phyloP scores from a whole-genome alignment of 1,139 yeast species.

The Pneumocystis wakefieldiae region DNA sequence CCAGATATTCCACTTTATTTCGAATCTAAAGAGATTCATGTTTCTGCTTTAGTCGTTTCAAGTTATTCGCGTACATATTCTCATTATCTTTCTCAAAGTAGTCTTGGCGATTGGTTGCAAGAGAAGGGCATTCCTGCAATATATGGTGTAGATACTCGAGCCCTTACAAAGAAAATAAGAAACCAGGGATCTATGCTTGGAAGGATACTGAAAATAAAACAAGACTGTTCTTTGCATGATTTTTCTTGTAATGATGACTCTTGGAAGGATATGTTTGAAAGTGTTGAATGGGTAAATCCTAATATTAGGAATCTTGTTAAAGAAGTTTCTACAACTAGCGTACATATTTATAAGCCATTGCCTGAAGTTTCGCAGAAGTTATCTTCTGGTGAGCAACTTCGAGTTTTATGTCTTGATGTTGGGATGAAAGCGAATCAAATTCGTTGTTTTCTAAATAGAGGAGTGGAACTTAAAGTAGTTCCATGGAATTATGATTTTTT shows the following conservation, averaged over 20 bases:
- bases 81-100: slow-evolving; percentile 81
- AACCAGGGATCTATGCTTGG: slow-evolving; percentile 87
- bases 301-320: slow-evolving; percentile 84
- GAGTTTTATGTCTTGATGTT: slow-evolving; percentile 85
- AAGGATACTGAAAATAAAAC: slow-evolving; percentile 51
- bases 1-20: slow-evolving; percentile 77
- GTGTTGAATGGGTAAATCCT: slow-evolving; percentile 89
- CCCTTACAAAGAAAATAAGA: slow-evolving; percentile 84
- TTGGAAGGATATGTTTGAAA: slow-evolving; percentile 53
- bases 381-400: slow-evolving; percentile 59
- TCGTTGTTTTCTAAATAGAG: slow-evolving; percentile 89
- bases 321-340: slow-evolving; percentile 65
- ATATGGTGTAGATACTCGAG: slow-evolving; percentile 94
- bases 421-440: slow-evolving; percentile 98
- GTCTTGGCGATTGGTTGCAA: slow-evolving; percentile 86
- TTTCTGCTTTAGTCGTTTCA: slow-evolving; percentile 94
- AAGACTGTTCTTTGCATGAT: slow-evolving; percentile 28
- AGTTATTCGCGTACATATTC: slow-evolving; percentile 94
- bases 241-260: slow-evolving; percentile 25
- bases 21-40: slow-evolving; percentile 80
- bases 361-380: slow-evolving; percentile 40
- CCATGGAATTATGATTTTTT: slow-evolving; percentile 90
- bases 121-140: slow-evolving; percentile 88
- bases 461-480: slow-evolving; percentile 88
- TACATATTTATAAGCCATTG: slow-evolving; percentile 54